A percentile compares a stretch with the other conserved stretches of the same genome.
Conservation (phyloP, 129 eudicot genomes). For the Escallonia rubra region DNA sequence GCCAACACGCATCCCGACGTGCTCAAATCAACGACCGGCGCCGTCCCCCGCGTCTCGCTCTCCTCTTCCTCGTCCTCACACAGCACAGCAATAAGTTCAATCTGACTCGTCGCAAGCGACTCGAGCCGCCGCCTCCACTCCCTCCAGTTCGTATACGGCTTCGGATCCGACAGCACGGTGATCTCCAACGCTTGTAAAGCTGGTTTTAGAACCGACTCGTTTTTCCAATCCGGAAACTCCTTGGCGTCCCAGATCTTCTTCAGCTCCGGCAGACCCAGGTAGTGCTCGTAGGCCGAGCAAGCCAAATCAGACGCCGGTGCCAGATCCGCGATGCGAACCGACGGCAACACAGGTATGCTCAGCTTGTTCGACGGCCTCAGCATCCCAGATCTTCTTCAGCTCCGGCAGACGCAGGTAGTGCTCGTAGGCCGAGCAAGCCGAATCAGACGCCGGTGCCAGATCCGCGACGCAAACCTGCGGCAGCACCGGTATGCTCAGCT, state of each 20-base stretch:
- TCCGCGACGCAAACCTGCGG: no score
- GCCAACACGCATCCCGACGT: no score
- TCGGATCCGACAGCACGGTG: conserved; percentile 49
- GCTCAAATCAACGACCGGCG: no score
- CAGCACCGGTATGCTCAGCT: no score
- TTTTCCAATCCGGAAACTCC: conserved; percentile 36
- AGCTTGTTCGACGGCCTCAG: conserved; percentile 45
- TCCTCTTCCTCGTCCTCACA: no score
- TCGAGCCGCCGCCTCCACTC: conserved; percentile 81
- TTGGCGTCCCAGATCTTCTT: conserved; percentile 22
- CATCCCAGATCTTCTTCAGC: no score
- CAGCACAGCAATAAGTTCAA: conserved; percentile 56
- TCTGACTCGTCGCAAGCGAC: conserved; percentile 42
- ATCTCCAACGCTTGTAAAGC: conserved; percentile 46
- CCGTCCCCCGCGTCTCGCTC: no score
- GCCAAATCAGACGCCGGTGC: conserved; percentile 30
- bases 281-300: conserved; percentile 41
- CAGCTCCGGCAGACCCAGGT: conserved; percentile 47
- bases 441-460: no score
- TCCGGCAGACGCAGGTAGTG: no score
- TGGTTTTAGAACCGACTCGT: conserved; percentile 42
- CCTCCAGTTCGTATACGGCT: conserved; percentile 58
- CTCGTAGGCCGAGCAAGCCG: no score
- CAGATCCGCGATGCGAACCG: conserved; percentile 33
- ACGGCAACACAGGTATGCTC: conserved; percentile 29